Conservation (phyloP, 306 rosid species). For the Senna siamea region DNA sequence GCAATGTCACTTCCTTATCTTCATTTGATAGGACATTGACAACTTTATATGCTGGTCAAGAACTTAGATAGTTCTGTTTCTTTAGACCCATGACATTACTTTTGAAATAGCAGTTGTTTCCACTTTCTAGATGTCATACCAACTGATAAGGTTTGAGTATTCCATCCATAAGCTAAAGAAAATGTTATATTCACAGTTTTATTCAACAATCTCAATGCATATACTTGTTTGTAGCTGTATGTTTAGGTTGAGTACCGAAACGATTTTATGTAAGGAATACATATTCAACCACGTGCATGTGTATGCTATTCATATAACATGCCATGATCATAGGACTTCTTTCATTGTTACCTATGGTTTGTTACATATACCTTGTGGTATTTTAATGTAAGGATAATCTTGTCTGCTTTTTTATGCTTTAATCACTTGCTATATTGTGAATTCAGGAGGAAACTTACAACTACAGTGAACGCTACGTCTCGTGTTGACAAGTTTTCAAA, state of each 20-base stretch:
- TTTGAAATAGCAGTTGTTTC: slow-evolving; percentile 5
- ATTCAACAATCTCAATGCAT: not conserved
- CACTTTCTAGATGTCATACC: slow-evolving; percentile 6
- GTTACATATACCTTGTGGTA: slow-evolving; percentile 1
- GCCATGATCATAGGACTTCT: too few species aligned
- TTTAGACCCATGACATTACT: slow-evolving; percentile 16
- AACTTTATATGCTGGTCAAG: too few species aligned
- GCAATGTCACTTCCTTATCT: too few species aligned
- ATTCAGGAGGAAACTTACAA: slow-evolving; percentile 66
- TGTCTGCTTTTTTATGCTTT: slow-evolving; percentile 28
- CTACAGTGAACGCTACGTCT: slow-evolving; percentile 82
- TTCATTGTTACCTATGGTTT: not conserved
- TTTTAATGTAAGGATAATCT: slow-evolving; percentile 24
- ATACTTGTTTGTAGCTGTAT: slow-evolving; percentile 6
- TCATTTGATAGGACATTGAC: too few species aligned
- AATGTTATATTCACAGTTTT: slow-evolving; percentile 5
- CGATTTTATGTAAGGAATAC: too few species aligned
- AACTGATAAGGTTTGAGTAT: slow-evolving; percentile 27
- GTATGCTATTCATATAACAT: slow-evolving; percentile 44
- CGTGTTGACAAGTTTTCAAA: slow-evolving; percentile 91
- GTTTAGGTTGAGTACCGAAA: too few species aligned
- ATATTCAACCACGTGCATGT: slow-evolving; percentile 13
- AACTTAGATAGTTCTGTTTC: not conserved
- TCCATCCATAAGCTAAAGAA: slow-evolving; percentile 4
- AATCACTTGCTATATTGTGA: slow-evolving; percentile 30